Evolutionary conservation across 768 basidiomycete species (phyloP).

Genomic region (Suillus clintonianus): DNA sequence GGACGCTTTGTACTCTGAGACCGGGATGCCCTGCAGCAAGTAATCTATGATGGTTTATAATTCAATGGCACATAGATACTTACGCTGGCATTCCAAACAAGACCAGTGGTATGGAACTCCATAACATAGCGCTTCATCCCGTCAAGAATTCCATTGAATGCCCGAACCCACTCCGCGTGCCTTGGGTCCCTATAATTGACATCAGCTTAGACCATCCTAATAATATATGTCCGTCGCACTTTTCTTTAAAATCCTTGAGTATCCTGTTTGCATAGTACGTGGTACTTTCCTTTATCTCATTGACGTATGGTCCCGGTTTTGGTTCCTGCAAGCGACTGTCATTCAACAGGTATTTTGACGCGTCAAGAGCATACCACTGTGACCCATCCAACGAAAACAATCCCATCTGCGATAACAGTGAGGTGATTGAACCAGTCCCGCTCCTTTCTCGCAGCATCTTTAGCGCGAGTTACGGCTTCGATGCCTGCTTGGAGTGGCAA

Average conservation of each 20-base stretch:
- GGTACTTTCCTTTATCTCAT: constrained; percentile 81
- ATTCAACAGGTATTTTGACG: neutral
- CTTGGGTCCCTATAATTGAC: constrained; percentile 67
- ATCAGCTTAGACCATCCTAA: constrained; percentile 10
- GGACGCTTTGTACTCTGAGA: constrained; percentile 53
- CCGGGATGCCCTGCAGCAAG: constrained; percentile 50
- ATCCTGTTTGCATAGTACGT: constrained; percentile 89
- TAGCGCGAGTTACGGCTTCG: constrained; percentile 74
- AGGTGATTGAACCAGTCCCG: constrained; percentile 84
- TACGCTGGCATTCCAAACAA: constrained; percentile 88
- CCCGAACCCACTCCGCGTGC: constrained; percentile 87
- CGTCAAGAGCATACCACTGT: constrained; percentile 57
- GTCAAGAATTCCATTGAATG: constrained; percentile 70
- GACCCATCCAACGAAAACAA: constrained; percentile 85
- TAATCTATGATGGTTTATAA: neutral
- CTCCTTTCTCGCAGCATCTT: constrained; percentile 79
- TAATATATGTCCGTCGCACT: constrained; percentile 51
- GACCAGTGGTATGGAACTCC: constrained; percentile 83
- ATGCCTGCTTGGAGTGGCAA: constrained; percentile 71
- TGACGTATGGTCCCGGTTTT: constrained; percentile 80
- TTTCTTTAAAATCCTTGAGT: constrained; percentile 91
- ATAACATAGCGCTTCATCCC: constrained; percentile 80
- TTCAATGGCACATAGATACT: constrained; percentile 14
- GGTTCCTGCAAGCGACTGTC: constrained; percentile 45
- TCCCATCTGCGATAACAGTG: constrained; percentile 79